Evolutionary conservation across 2,329 filamentous ascomycete species (phyloP).

Genomic region (Hypoxylon sp.): DNA sequence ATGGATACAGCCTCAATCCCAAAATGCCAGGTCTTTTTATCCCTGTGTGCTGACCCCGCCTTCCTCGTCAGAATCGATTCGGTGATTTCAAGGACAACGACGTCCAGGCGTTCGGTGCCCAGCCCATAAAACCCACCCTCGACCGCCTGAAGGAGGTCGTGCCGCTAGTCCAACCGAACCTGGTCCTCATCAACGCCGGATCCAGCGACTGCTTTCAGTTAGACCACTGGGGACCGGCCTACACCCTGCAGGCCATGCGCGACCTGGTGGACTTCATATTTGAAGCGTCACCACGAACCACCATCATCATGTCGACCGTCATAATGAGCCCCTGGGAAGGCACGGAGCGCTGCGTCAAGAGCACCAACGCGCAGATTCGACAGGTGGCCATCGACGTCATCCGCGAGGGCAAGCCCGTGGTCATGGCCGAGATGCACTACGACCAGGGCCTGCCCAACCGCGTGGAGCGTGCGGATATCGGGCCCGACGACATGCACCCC

Average conservation of each 20-base stretch:
- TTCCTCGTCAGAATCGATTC: constrained; percentile 36
- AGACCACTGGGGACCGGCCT: constrained; percentile 38
- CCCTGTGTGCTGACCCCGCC: constrained; percentile 19
- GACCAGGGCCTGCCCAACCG: constrained; percentile 41
- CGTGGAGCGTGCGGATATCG: constrained; percentile 31
- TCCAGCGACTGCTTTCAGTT: constrained; percentile 44
- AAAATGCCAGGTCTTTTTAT: no score
- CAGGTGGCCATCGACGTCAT: constrained; percentile 39
- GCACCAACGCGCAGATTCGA: constrained; percentile 44
- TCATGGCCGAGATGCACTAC: constrained; percentile 41
- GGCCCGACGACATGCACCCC: constrained; percentile 40
- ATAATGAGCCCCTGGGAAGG: constrained; percentile 37
- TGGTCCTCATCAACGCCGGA: constrained; percentile 42
- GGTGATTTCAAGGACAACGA: constrained; percentile 44
- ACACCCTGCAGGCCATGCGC: constrained; percentile 37
- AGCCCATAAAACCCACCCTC: constrained; percentile 39
- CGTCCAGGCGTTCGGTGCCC: constrained; percentile 41
- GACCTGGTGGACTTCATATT: constrained; percentile 41
- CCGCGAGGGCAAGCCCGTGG: constrained; percentile 37
- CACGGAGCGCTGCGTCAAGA: constrained; percentile 41
- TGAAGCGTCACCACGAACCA: constrained; percentile 36
- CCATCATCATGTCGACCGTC: constrained; percentile 43
- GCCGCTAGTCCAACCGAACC: constrained; percentile 40
- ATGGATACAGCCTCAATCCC: constrained; percentile 27
- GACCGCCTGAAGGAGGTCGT: constrained; percentile 38